Evolutionary conservation across 2,329 filamentous ascomycete genomes (phyloP).

Genomic region (Herpotrichia juniperi): DNA sequence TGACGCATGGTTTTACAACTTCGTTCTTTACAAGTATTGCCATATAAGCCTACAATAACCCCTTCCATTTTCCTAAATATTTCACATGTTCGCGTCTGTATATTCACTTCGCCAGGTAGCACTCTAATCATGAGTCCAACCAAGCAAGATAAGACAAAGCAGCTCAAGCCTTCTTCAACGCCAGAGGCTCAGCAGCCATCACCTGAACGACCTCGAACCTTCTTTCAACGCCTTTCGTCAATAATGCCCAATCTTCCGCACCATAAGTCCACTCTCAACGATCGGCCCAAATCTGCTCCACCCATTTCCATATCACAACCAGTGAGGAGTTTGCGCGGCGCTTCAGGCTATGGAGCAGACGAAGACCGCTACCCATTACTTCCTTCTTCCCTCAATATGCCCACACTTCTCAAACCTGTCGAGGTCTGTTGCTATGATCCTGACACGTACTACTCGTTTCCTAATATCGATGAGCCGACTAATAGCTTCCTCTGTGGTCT

Average conservation of each 20-base stretch:
- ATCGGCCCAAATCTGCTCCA: slow-evolving; percentile 8
- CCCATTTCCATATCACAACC: background rate
- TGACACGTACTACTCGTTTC: slow-evolving; percentile 22
- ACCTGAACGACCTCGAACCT: slow-evolving; percentile 14
- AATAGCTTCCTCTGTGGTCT: slow-evolving; percentile 19
- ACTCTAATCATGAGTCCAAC: slow-evolving; percentile 2
- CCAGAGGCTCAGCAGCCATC: background rate
- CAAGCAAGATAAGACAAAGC: background rate
- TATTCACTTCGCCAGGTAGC: background rate
- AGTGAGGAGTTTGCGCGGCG: background rate
- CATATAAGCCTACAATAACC: no score
- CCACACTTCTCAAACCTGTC: slow-evolving; percentile 10
- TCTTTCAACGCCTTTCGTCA: slow-evolving; percentile 24
- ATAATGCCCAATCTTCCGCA: slow-evolving; percentile 11
- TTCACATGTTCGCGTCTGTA: no score
- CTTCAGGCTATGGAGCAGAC: background rate
- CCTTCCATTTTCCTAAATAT: no score
- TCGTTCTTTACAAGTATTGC: background rate
- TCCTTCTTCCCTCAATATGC: slow-evolving; percentile 10
- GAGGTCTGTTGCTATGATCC: slow-evolving; percentile 24
- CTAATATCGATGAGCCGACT: slow-evolving; percentile 21
- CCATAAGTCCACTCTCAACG: slow-evolving; percentile 5
- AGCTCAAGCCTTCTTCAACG: background rate
- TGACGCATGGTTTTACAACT: no score
- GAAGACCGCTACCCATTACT: slow-evolving; percentile 2